These are phyloP conservation scores for Yarrowia osloensis DNA, from an alignment of 805 yeast genomes.

Conservation along the genomic window DNA sequence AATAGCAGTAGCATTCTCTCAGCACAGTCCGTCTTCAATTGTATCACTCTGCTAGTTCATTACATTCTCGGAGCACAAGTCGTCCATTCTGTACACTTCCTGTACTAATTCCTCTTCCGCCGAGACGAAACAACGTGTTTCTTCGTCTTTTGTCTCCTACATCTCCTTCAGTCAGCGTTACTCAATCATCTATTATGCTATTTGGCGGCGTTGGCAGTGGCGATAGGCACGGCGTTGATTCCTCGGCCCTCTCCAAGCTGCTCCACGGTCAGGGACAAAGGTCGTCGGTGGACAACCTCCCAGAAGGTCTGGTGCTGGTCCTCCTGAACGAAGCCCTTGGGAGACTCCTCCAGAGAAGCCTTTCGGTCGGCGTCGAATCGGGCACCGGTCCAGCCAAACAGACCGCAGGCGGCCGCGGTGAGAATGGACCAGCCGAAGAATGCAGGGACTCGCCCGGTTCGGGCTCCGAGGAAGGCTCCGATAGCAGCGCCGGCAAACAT, in stretches of 20 bases:
- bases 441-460: conserved; percentile 43
- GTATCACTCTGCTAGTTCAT: too few relatives aligned
- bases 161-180: background rate
- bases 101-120: too few relatives aligned
- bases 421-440: conserved; percentile 52
- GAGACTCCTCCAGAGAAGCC: conserved; percentile 37
- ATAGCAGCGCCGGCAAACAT: conserved; percentile 52
- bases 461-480: conserved; percentile 49
- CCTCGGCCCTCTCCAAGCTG: conserved; percentile 57
- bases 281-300: conserved; percentile 80
- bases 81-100: too few relatives aligned
- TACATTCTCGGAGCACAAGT: too few relatives aligned
- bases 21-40: too few relatives aligned
- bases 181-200: conserved; percentile 15
- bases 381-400: conserved; percentile 43
- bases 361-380: conserved; percentile 38
- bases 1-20: too few relatives aligned
- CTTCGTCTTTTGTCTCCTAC: too few relatives aligned
- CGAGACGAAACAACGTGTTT: too few relatives aligned
- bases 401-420: conserved; percentile 50
- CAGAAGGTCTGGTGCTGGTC: conserved; percentile 62
- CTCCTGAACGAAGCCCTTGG: conserved; percentile 45
- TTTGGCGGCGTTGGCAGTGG: conserved; percentile 22
- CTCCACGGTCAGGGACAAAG: conserved; percentile 74
- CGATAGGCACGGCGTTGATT: conserved; percentile 29